Evolutionary conservation across 176 grass and related monocot species (phyloP), one percentile per base, ranked within the genome.

Genomic region (Themeda triandra): DNA sequence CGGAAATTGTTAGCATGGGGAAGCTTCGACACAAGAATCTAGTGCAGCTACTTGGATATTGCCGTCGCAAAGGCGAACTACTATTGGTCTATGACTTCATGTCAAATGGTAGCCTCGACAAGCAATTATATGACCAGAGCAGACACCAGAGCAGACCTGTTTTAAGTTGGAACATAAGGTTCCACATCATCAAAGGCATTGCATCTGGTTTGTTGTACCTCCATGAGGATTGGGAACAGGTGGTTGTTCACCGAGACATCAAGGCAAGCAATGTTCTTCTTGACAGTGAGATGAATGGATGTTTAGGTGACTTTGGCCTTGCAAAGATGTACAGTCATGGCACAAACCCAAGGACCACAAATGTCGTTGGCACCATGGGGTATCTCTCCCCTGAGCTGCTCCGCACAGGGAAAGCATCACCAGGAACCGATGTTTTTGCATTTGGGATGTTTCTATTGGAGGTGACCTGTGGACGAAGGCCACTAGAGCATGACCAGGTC

Each of bases 231-330:
- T 92, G 90, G 86, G 83, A 86, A 30, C 83, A 89, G 45, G 78
- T 92, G 3, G 70, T 85, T 17, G 46, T 92, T 30, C 90, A 92
- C 69, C 39, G 90, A 62, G 86, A 92, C 65, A 88, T 92, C 51
- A 92, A 92, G 77, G 65, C 82, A 21, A 89, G 79, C 17, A 92
- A 92, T 21, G 86, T 92, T n/a, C 79, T 92, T 27, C 86, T 86
- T 10, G 83, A 89, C 31, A 15, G 36, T 15, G 80, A 88, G 30
- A 87, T 83, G 73, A 92, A 83, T 59, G 83, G 69, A 53, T 75
- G 84, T 39, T 48, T 92, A 33, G 63, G 86, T 15, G 90, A 92
- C 36, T 83, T 86, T 9, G 90, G 90, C 36, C 83, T 92, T 29
- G 90, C 90, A 45, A 88, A 63, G 53, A 60, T 92, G 42, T 82